Percentiles rank a stretch among this genome's conserved stretches.
Evolutionary conservation across 345 rosid species (phyloP).

Genomic region (Melastoma malabathricum): DNA sequence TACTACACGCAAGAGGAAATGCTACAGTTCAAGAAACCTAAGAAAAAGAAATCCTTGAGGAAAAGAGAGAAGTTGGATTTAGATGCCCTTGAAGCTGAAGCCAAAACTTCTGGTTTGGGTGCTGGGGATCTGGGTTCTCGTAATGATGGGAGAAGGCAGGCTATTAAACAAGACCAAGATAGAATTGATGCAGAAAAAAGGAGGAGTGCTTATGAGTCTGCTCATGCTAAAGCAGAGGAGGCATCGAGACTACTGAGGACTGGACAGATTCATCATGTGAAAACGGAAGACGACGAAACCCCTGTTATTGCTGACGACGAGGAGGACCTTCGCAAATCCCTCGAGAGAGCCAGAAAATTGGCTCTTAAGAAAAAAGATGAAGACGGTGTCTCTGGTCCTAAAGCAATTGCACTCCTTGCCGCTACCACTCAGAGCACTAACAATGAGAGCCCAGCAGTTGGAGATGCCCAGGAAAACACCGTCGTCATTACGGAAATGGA

Average conservation of each 20-base stretch:
- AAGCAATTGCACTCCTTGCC: conserved; percentile 62
- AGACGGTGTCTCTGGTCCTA: conserved; percentile 47
- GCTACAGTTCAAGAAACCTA: conserved; percentile 78
- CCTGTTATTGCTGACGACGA: conserved; percentile 57
- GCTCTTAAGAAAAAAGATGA: conserved; percentile 60
- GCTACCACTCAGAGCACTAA: conserved; percentile 25
- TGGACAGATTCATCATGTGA: conserved; percentile 39
- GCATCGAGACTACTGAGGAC: conserved; percentile 63
- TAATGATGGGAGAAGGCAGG: conserved; percentile 67
- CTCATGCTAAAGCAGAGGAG: conserved; percentile 77
- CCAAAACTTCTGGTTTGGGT: conserved; percentile 69
- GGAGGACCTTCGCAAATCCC: conserved; percentile 61
- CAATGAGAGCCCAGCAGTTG: conserved; percentile 21
- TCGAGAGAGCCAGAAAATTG: conserved; percentile 71
- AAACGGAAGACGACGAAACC: conserved; percentile 48
- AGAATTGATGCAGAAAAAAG: conserved; percentile 66
- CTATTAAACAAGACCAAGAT: conserved; percentile 66
- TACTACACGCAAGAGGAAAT: conserved; percentile 82
- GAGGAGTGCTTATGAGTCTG: conserved; percentile 59
- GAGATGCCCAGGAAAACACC: conserved; percentile 62
- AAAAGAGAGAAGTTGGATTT: conserved; percentile 82
- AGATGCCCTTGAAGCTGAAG: conserved; percentile 87
- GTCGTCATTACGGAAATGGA: conserved; percentile 89
- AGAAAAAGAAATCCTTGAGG: conserved; percentile 74
- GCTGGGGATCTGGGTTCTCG: conserved; percentile 90